phyloP scores from a whole-genome alignment of 1,284 basidiomycete species.

The Rhodotorula mucilaginosa region DNA sequence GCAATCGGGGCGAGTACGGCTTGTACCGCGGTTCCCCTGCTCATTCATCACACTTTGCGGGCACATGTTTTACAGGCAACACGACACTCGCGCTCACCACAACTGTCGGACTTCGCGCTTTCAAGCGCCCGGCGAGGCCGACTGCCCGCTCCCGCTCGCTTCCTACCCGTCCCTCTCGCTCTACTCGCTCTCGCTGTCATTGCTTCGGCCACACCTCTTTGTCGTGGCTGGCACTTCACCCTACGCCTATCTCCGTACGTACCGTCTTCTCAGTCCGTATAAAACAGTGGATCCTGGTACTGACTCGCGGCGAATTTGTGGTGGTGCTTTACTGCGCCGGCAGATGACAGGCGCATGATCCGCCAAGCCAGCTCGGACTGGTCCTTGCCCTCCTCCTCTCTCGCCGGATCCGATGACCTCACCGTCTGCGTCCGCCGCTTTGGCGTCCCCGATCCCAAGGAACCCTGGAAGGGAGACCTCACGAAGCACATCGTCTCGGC shows the following conservation, averaged over 20 bases:
- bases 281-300: not conserved
- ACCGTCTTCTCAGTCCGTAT: not conserved
- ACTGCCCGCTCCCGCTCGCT: constrained; percentile 64
- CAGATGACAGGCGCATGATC: constrained; percentile 72
- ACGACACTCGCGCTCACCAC: constrained; percentile 74
- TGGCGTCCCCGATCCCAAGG: constrained; percentile 54
- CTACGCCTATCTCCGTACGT: constrained; percentile 69
- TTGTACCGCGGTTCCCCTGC: not conserved
- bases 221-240: constrained; percentile 51
- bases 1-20: not conserved
- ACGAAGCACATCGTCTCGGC: constrained; percentile 46
- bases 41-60: not conserved
- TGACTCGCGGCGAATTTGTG: too few species aligned
- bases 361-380: constrained; percentile 64
- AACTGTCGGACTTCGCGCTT: constrained; percentile 51
- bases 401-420: constrained; percentile 50
- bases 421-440: constrained; percentile 83
- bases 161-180: constrained; percentile 47
- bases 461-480: constrained; percentile 12
- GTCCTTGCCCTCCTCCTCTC: constrained; percentile 54
- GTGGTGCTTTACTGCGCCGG: too few species aligned
- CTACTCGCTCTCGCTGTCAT: constrained; percentile 53
- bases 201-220: constrained; percentile 54
- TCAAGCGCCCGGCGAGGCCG: constrained; percentile 1
- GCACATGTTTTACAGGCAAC: constrained; percentile 58